Evolutionary conservation across 1,284 basidiomycete genomes (phyloP).

Genomic region (Trichosporon sp.): DNA sequence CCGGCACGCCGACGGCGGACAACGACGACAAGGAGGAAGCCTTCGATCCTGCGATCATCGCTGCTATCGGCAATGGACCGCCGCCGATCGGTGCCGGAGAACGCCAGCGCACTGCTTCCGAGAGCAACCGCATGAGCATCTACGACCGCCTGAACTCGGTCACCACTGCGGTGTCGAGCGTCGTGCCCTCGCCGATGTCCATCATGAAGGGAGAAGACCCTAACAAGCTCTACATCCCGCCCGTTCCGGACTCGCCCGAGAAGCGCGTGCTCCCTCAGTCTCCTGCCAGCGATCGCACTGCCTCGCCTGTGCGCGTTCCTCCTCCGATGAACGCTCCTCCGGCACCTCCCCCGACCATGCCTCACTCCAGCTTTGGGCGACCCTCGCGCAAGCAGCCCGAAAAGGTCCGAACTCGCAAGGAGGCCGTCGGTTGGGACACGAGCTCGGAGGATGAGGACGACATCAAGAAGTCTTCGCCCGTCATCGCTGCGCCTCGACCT

Average conservation of each 20-base stretch:
- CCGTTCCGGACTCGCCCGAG: slow-evolving; percentile 11
- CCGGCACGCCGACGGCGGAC: neutral
- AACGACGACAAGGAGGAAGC: slow-evolving; percentile 25
- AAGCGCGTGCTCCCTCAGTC: neutral
- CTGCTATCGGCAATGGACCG: slow-evolving; percentile 6
- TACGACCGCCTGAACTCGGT: slow-evolving; percentile 17
- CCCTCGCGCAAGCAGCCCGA: neutral
- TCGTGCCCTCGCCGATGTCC: neutral
- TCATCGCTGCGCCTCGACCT: neutral
- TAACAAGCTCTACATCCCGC: slow-evolving; percentile 15
- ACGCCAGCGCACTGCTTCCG: neutral
- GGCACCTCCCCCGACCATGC: slow-evolving; percentile 7
- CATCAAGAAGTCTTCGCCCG: slow-evolving; percentile 4
- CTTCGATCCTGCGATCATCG: slow-evolving; percentile 30
- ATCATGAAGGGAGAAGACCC: slow-evolving; percentile 6
- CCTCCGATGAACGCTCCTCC: slow-evolving; percentile 14
- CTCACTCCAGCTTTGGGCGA: slow-evolving; percentile 23
- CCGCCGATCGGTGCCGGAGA: neutral
- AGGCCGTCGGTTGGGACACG: slow-evolving; percentile 17
- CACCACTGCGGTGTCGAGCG: slow-evolving; percentile 7
- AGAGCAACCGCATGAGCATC: slow-evolving; percentile 13
- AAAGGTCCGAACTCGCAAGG: neutral
- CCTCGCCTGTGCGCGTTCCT: slow-evolving; percentile 15
- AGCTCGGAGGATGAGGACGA: slow-evolving; percentile 23
- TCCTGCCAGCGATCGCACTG: slow-evolving; percentile 15